Evolutionary conservation across 108 stramenopile genomes (phyloP).

Genomic region (Nitzschia sp.): DNA sequence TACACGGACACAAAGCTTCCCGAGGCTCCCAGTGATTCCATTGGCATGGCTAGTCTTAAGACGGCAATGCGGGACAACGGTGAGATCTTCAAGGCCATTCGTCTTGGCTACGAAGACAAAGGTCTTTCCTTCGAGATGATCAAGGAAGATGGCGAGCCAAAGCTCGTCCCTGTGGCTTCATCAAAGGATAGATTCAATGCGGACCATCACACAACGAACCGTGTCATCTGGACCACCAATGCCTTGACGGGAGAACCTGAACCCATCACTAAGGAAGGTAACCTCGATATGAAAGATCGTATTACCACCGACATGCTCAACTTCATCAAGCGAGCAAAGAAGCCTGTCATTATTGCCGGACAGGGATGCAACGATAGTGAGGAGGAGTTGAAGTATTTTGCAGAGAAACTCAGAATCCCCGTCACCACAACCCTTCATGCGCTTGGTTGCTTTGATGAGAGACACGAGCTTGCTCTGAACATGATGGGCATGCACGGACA

Average conservation of each 20-base stretch:
- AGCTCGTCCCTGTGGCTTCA: conserved; percentile 30
- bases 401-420: conserved; percentile 85
- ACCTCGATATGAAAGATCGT: conserved; percentile 35
- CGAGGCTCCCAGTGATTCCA: conserved; percentile 36
- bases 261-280: conserved; percentile 35
- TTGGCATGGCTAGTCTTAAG: conserved; percentile 54
- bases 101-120: conserved; percentile 59
- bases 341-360: conserved; percentile 89
- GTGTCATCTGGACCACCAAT: conserved; percentile 51
- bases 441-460: conserved; percentile 83
- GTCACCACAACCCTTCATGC: conserved; percentile 89
- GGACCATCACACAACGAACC: conserved; percentile 74
- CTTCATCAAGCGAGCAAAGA: conserved; percentile 74
- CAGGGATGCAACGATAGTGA: conserved; percentile 86
- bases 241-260: conserved; percentile 36
- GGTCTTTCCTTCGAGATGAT: conserved; percentile 73
- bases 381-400: conserved; percentile 78
- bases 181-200: conserved; percentile 52
- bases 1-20: conserved; percentile 54
- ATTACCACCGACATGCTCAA: conserved; percentile 72
- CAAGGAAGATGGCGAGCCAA: conserved; percentile 37
- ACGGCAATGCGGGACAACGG: conserved; percentile 46
- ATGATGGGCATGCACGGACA: conserved; percentile 94
- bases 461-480: conserved; percentile 82
- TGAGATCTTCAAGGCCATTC: conserved; percentile 59